Base-by-base conservation (phyloP, 2,329 filamentous ascomycete genomes). In the Verticillium nonalfalfae region DNA sequence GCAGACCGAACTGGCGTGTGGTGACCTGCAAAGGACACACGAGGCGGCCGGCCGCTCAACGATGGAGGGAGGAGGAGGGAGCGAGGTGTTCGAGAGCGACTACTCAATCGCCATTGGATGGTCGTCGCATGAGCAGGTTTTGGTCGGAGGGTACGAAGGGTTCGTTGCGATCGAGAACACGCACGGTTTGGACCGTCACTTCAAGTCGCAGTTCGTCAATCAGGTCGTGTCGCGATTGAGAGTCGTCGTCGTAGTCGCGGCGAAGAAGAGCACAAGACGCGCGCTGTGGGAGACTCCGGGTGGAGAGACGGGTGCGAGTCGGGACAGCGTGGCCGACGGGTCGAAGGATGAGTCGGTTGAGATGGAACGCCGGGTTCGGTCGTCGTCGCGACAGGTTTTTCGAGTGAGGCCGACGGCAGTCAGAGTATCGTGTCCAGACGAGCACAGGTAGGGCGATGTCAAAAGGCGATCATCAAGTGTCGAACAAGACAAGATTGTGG, bases 51-150 rank as follows among this genome's bases (percentile, higher is more conserved):
- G 68, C 67, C 68, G 69, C 69, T 65, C 40, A 61, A 61, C 50
- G 64, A 65, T 31, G 45, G 60, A 63, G 66, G 64, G 63, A 66
- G 62, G 60, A 67, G 66, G 65, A 66, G 66, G 65, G 65, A 66
- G 65, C 72, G 72, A 54, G 50, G 50, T 15, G 26, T 34, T 11
- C 13, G 54, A 21, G 54, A 18, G 54, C 68, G 69, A 67, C 57
- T 66, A 66, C 62, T 60, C 63, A 66, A 62, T 69, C 72, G 71
- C 73, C 73, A 75, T 75, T 68, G 71, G 72, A 72, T 62, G 58
- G 21, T 60, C 56, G 61, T 58, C 52, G 40, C 61, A 64, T 59
- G 21, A 52, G 33, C 26, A 31, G 15, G 45, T 9, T 36, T 36
- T 50, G 45, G 18, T 18, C 4, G 15, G 13, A 14, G 15, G 39